Conservation (phyloP, 352 stramenopile species). For the Aphanomyces astaci region DNA sequence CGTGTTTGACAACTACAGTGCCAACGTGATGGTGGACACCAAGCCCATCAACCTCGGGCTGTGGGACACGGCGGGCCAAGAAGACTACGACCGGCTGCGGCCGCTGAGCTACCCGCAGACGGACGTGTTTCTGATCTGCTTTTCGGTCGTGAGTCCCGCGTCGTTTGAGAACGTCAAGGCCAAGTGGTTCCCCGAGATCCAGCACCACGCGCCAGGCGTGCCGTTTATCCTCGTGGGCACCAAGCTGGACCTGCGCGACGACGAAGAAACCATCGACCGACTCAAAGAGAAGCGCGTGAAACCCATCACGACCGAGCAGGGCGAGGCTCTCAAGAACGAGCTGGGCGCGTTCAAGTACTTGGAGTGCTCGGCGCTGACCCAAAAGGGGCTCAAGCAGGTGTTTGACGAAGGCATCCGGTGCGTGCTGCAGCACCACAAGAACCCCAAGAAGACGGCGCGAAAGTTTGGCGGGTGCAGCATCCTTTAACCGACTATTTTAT, state of each 20-base stretch:
- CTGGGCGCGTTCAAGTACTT: conserved; percentile 89
- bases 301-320: conserved; percentile 69
- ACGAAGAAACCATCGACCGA: conserved; percentile 84
- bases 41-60: conserved; percentile 94
- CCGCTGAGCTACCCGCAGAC: conserved; percentile 94
- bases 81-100: conserved; percentile 95
- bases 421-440: conserved; percentile 74
- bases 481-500: conserved; percentile 26
- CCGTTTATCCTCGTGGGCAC: conserved; percentile 94
- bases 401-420: conserved; percentile 91
- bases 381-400: conserved; percentile 91
- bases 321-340: conserved; percentile 82
- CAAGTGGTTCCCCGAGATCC: conserved; percentile 90
- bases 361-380: conserved; percentile 90
- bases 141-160: conserved; percentile 87
- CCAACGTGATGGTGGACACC: conserved; percentile 89
- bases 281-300: conserved; percentile 78
- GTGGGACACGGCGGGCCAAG: conserved; percentile 95
- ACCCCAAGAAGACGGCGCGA: conserved; percentile 42
- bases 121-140: conserved; percentile 95
- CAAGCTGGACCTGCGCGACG: conserved; percentile 90
- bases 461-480: conserved; percentile 53
- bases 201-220: conserved; percentile 79
- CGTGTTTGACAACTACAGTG: conserved; percentile 92
- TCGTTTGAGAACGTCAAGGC: conserved; percentile 95